Percentiles rank a stretch among this genome's conserved stretches.
These are phyloP conservation scores for Globisporangium perplexum DNA, from an alignment of 352 stramenopile species.

Conservation along the genomic window DNA sequence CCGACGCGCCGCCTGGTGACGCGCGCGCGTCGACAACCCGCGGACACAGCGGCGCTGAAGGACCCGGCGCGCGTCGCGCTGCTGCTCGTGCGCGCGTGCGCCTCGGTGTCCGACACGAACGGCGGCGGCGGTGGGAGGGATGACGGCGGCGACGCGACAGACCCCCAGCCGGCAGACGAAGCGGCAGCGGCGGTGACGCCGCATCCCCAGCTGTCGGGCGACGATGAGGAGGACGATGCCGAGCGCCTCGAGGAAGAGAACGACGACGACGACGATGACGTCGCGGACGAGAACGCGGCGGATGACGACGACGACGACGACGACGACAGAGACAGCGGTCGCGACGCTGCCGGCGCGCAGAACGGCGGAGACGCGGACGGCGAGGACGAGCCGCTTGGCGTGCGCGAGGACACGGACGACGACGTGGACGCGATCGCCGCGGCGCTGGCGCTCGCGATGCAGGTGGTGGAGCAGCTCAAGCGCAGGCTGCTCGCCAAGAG, in stretches of 20 bases:
- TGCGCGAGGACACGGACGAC: constrained; percentile 16
- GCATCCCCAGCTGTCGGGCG: not conserved
- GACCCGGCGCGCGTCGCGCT: constrained; percentile 38
- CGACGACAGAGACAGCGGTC: constrained; percentile 21
- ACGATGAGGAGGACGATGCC: constrained; percentile 14
- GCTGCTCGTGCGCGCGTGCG: constrained; percentile 41
- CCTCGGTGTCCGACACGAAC: not conserved
- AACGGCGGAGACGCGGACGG: constrained; percentile 12
- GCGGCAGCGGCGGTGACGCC: not conserved
- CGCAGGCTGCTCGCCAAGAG: constrained; percentile 46
- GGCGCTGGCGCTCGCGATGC: constrained; percentile 48
- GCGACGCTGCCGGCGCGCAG: constrained; percentile 6
- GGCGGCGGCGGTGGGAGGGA: not conserved
- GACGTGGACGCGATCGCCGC: constrained; percentile 38
- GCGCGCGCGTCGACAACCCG: not conserved
- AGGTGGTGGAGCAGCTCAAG: constrained; percentile 49
- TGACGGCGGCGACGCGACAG: not conserved
- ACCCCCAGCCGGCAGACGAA: not conserved
- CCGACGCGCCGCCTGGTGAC: not conserved
- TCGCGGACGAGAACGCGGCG: constrained; percentile 27
- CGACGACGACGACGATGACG: constrained; percentile 48
- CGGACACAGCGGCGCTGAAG: too few relatives aligned
- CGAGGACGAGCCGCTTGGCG: constrained; percentile 4
- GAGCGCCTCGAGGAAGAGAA: constrained; percentile 19
- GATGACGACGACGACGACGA: constrained; percentile 25